phyloP scores from a whole-genome alignment of 2,329 filamentous ascomycete species.

The Fusarium sp. region DNA sequence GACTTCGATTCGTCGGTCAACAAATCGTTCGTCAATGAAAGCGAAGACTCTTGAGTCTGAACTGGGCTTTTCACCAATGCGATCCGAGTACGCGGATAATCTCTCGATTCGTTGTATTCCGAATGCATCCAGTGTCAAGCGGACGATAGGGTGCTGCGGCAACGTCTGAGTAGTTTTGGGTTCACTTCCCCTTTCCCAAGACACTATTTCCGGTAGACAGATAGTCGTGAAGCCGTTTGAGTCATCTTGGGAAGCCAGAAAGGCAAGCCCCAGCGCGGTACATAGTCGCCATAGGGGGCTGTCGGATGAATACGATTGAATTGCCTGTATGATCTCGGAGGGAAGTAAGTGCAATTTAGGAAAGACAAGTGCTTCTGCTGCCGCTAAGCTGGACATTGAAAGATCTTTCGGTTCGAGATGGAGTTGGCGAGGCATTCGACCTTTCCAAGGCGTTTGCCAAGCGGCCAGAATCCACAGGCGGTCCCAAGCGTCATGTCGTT shows the following conservation, averaged over 20 bases:
- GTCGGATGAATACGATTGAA: not conserved
- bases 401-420: not conserved
- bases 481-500: not conserved
- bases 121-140: not conserved
- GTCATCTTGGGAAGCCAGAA: too few species aligned
- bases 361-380: not conserved
- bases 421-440: not conserved
- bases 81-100: not conserved
- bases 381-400: not conserved
- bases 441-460: not conserved
- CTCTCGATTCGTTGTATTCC: constrained; percentile 6
- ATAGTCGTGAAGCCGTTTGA: too few species aligned
- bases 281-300: not conserved
- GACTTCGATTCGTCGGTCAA: too few species aligned
- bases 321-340: not conserved
- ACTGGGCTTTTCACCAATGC: not conserved
- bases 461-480: not conserved
- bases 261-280: not conserved
- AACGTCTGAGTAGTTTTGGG: too few species aligned
- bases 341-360: not conserved
- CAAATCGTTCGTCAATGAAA: too few species aligned
- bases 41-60: too few species aligned
- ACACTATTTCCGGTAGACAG: too few species aligned
- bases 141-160: not conserved
- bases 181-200: too few species aligned